Evolutionary conservation across 208 protist species (phyloP), one percentile per base, ranked within the genome.

Genomic region (Novymonas esmeraldas): DNA sequence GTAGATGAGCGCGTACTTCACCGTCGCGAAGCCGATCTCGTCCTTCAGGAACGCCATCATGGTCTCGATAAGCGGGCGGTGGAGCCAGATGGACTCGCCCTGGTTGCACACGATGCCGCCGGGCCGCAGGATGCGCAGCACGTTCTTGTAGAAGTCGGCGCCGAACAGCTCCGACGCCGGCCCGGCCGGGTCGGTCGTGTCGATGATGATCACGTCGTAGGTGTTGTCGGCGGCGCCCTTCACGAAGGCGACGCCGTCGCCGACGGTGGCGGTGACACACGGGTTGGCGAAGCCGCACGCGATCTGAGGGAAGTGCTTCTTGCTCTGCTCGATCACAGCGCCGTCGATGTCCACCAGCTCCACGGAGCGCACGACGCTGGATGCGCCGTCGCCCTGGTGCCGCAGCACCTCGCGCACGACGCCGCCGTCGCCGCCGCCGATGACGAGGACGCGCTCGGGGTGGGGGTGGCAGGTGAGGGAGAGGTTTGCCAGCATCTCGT

Each of bases 341-440:
- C 89, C 81, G 76, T 99, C 98, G 75, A 99, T 99, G 71, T 99
- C 98, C 70, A 98, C 98, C 24, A 99, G 79, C 51, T 95, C 95
- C 22, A 98, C 78, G 2, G 76, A 64, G 85, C 98, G 82, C 26
- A 99, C 95, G 22, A 72, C 45, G 45, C 75, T 76, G 2, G 20
- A 64, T 62, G 69, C 51, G n/a, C 55, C 38, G 22, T 72, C 65
- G 48, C 57, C 69, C 39, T 81, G 64, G 83, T 99, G 98, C 36
- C 96, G 95, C 36, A 98, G 73, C 36, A 98, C 90, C 81, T 99
- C 98, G 33, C 98, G 89, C 55, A 99, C 75, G 6, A 98, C 97
- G 41, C 98, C 98, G 72, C 98, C 98, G 68, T 99, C 98, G 29
- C 98, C 98, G 56, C 98, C 98, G 45, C 98, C 98, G 76, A 99